Evolutionary conservation across 805 yeast species (phyloP).

Genomic region (Cyberlindnera mississippiensis): DNA sequence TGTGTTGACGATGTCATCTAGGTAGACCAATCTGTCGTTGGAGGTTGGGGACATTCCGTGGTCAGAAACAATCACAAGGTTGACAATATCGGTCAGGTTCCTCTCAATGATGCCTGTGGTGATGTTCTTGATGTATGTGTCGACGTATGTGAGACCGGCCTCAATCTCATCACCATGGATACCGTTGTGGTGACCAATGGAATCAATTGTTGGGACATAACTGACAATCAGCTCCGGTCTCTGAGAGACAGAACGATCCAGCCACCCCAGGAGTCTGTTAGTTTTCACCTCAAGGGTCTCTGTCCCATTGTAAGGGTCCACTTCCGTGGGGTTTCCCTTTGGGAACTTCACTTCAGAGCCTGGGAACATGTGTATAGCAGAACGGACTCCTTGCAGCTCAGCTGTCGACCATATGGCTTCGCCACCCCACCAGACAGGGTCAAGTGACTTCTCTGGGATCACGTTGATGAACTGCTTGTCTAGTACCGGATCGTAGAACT

Average conservation of each 20-base stretch:
- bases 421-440: slow-evolving; percentile 80
- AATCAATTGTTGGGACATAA: slow-evolving; percentile 79
- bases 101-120: slow-evolving; percentile 46
- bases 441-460: slow-evolving; percentile 47
- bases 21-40: slow-evolving; percentile 57
- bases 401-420: slow-evolving; percentile 89
- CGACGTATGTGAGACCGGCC: slow-evolving; percentile 58
- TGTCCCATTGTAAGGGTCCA: slow-evolving; percentile 60
- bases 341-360: slow-evolving; percentile 74
- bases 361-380: slow-evolving; percentile 97
- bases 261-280: slow-evolving; percentile 57
- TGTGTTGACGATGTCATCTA: slow-evolving; percentile 66
- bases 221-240: slow-evolving; percentile 77
- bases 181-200: slow-evolving; percentile 73
- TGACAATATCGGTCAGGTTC: slow-evolving; percentile 61
- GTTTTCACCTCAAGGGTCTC: slow-evolving; percentile 58
- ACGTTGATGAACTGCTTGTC: slow-evolving; percentile 60
- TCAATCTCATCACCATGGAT: slow-evolving; percentile 56
- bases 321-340: slow-evolving; percentile 44
- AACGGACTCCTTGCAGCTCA: slow-evolving; percentile 48
- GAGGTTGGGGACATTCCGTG: slow-evolving; percentile 94
- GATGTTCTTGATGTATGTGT: slow-evolving; percentile 52
- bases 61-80: slow-evolving; percentile 77
- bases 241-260: slow-evolving; percentile 49
- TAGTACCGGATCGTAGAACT: slow-evolving; percentile 61